phyloP scores from a whole-genome alignment of 2,329 filamentous ascomycete species.

The Talaromyces sp. region DNA sequence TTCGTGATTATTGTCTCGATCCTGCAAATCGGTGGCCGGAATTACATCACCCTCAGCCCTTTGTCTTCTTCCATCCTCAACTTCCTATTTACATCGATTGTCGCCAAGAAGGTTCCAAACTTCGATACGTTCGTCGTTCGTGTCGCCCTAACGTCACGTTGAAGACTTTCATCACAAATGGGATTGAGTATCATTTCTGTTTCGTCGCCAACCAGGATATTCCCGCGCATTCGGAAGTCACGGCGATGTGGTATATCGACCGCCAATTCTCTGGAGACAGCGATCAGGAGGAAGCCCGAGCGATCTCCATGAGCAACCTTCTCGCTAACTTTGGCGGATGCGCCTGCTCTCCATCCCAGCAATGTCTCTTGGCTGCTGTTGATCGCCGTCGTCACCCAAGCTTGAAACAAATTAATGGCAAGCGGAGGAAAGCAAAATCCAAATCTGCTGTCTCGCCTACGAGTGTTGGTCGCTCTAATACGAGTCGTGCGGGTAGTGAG shows the following conservation, averaged over 20 bases:
- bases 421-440: conserved; percentile 48
- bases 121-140: conserved; percentile 87
- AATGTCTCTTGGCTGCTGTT: conserved; percentile 41
- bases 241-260: conserved; percentile 49
- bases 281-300: conserved; percentile 39
- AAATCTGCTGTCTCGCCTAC: conserved; percentile 52
- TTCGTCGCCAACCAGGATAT: conserved; percentile 80
- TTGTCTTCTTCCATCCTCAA: conserved; percentile 82
- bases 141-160: conserved; percentile 86
- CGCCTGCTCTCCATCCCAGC: conserved; percentile 40
- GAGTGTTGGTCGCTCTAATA: conserved; percentile 52
- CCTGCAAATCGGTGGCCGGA: conserved; percentile 66
- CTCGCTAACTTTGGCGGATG: conserved; percentile 50
- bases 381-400: conserved; percentile 41
- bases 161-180: conserved; percentile 77
- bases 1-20: conserved; percentile 68
- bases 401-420: conserved; percentile 43
- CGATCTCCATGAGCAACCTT: conserved; percentile 47
- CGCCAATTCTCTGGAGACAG: conserved; percentile 37
- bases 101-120: conserved; percentile 75
- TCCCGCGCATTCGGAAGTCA: conserved; percentile 50
- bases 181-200: conserved; percentile 85
- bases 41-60: conserved; percentile 59
- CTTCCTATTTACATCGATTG: conserved; percentile 93
- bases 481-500: conserved; percentile 61